Percentiles rank a stretch among this genome's conserved stretches.
phyloP scores from a whole-genome alignment of 345 rosid genomes.

The Hibiscus tridactylites region DNA sequence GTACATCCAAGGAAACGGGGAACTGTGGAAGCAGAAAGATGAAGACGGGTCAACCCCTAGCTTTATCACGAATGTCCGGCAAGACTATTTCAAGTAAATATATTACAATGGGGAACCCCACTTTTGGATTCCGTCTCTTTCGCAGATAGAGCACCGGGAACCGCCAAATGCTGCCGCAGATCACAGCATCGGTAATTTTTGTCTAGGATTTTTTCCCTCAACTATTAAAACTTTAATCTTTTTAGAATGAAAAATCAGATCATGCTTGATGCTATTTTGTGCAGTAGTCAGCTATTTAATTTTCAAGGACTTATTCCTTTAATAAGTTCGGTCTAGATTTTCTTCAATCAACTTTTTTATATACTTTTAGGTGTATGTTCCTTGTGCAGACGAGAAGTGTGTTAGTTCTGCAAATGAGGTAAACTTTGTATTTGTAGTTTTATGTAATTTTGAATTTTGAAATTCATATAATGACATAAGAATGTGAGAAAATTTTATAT shows the following conservation, averaged over 20 bases:
- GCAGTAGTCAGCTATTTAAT: not conserved
- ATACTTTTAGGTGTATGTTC: not conserved
- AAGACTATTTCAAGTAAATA: slow-evolving; percentile 49
- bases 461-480: not conserved
- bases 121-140: slow-evolving; percentile 1
- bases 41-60: slow-evolving; percentile 42
- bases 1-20: slow-evolving; percentile 63
- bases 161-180: slow-evolving; percentile 7
- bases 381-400: slow-evolving; percentile 1
- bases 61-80: slow-evolving; percentile 38
- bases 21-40: slow-evolving; percentile 50
- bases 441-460: not conserved
- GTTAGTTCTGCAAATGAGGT: slow-evolving; percentile 5
- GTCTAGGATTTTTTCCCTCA: not conserved
- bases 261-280: not conserved
- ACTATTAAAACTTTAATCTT: not conserved
- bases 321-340: not conserved
- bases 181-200: slow-evolving; percentile 8
- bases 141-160: not conserved
- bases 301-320: not conserved
- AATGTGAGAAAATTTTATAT: not conserved
- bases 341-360: not conserved
- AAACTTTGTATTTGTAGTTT: not conserved
- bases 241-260: not conserved
- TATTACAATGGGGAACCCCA: not conserved